Evolutionary conservation across 371 early-diverging fungal genomes (phyloP).

Genomic region (Quaeritorhiza haematococci): DNA sequence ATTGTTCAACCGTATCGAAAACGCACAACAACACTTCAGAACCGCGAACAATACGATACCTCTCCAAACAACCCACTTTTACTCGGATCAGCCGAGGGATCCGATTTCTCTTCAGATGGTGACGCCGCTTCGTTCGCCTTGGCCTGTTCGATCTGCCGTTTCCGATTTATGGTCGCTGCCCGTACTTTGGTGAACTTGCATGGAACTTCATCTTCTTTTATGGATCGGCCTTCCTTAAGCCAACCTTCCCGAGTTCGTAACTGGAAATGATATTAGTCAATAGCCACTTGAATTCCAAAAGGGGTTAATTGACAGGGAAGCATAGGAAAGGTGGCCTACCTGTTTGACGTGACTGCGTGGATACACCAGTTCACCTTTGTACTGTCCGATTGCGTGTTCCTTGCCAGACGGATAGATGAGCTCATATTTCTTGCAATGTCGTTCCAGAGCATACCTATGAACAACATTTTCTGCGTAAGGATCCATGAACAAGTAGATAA

Average conservation of each 20-base stretch:
- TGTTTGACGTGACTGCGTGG: slow-evolving; percentile 63
- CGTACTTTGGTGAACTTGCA: slow-evolving; percentile 61
- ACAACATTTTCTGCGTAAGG: no score
- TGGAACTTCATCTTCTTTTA: slow-evolving; percentile 54
- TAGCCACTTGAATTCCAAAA: no score
- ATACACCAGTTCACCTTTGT: slow-evolving; percentile 70
- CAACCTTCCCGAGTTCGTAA: slow-evolving; percentile 59
- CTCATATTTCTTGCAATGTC: slow-evolving; percentile 75
- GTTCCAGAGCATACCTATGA: slow-evolving; percentile 59
- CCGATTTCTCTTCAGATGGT: slow-evolving; percentile 11
- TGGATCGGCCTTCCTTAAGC: slow-evolving; percentile 55
- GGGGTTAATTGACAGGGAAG: no score
- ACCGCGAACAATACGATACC: no score
- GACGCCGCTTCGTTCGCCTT: slow-evolving; percentile 16
- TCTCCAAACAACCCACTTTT: slow-evolving; percentile 63
- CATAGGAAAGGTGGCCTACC: slow-evolving; percentile 38
- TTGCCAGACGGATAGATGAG: slow-evolving; percentile 57
- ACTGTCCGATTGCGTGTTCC: slow-evolving; percentile 63
- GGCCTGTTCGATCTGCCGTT: slow-evolving; percentile 29
- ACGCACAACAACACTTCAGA: no score
- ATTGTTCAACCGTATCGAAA: no score
- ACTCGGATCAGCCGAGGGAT: slow-evolving; percentile 2
- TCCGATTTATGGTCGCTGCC: slow-evolving; percentile 56
- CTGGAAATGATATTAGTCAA: no score
- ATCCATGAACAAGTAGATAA: no score